These are phyloP conservation scores for Diaporthe longicolla DNA, from an alignment of 2,329 filamentous ascomycete genomes.

Conservation along the genomic window DNA sequence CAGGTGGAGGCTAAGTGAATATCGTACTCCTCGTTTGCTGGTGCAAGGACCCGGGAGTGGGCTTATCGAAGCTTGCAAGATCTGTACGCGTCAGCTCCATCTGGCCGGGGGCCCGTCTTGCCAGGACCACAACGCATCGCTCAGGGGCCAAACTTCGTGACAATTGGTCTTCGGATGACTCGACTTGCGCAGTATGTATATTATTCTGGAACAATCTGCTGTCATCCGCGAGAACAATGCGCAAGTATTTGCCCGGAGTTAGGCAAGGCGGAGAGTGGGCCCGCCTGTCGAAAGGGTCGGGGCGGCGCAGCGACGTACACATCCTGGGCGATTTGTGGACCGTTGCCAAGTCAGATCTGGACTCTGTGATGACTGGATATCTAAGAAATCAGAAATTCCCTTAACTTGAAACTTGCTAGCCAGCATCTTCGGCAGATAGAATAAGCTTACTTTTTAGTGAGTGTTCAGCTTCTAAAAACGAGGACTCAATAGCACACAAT, in stretches of 20 bases:
- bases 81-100: slow-evolving; percentile 22
- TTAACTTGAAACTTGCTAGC: slow-evolving; percentile 4
- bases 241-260: neutral
- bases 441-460: slow-evolving; percentile 16
- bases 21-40: neutral
- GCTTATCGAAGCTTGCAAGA: slow-evolving; percentile 22
- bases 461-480: neutral
- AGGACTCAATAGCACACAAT: neutral
- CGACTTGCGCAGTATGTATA: neutral
- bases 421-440: slow-evolving; percentile 16
- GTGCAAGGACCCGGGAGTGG: slow-evolving; percentile 18
- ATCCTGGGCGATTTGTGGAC: slow-evolving; percentile 6
- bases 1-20: neutral
- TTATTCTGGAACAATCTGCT: slow-evolving; percentile 5
- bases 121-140: neutral
- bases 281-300: neutral
- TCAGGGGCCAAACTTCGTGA: neutral
- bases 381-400: neutral
- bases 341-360: slow-evolving; percentile 12
- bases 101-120: neutral
- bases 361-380: neutral
- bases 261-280: slow-evolving; percentile 1
- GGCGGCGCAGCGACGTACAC: neutral
- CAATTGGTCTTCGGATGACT: neutral
- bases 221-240: neutral